These are phyloP conservation scores for Lasiosphaeris hirsuta DNA, from an alignment of 495 filamentous ascomycete genomes.

Conservation along the genomic window DNA sequence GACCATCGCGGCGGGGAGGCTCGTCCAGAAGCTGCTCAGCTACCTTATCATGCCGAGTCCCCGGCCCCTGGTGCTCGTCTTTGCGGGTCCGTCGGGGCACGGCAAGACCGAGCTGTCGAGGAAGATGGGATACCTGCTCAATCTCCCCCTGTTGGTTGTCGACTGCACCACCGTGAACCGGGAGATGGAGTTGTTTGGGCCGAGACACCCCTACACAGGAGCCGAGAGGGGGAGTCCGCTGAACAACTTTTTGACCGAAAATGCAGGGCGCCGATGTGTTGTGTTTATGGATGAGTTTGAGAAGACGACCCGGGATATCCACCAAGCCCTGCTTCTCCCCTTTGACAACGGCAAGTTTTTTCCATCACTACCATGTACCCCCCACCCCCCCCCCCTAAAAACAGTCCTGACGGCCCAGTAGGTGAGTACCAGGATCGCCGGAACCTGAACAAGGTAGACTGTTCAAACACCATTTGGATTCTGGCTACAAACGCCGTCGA, in stretches of 20 bases:
- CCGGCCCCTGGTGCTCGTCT: conserved; percentile 40
- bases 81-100: conserved; percentile 51
- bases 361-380: too few relatives aligned
- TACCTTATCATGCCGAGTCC: conserved; percentile 10
- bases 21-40: neutral
- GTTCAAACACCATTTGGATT: conserved; percentile 55
- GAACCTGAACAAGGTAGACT: conserved; percentile 34
- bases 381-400: too few relatives aligned
- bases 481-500: conserved; percentile 51
- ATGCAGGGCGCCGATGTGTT: conserved; percentile 39
- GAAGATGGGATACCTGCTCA: conserved; percentile 42
- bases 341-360: conserved; percentile 42
- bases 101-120: conserved; percentile 52
- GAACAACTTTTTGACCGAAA: conserved; percentile 52
- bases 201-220: conserved; percentile 32
- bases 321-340: conserved; percentile 40
- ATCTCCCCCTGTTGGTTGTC: conserved; percentile 36
- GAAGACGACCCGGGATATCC: conserved; percentile 46
- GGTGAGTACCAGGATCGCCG: conserved; percentile 16
- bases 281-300: conserved; percentile 60
- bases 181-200: conserved; percentile 48
- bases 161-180: conserved; percentile 42
- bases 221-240: conserved; percentile 40
- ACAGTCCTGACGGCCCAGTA: too few relatives aligned
- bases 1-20: neutral